Evolutionary conservation across 202 grass and related monocot species (phyloP).

Genomic region (Carex arenaria): DNA sequence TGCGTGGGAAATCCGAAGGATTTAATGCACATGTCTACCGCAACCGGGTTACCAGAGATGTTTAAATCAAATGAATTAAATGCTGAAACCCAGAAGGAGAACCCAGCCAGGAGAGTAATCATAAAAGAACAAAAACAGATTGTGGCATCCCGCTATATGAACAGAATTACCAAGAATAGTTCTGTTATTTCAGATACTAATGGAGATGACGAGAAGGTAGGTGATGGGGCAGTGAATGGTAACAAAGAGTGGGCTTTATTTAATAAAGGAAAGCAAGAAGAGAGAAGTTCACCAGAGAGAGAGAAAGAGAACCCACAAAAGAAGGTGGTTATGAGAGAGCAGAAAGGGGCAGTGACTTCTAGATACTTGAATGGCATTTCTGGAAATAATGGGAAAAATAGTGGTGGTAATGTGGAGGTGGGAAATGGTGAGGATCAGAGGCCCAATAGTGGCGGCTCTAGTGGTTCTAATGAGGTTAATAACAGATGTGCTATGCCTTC

Average conservation of each 20-base stretch:
- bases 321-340: constrained; percentile 80
- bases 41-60: constrained; percentile 49
- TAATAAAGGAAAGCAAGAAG: constrained; percentile 18
- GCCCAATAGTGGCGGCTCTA: constrained; percentile 46
- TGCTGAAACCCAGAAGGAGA: constrained; percentile 72
- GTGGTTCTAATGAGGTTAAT: constrained; percentile 36
- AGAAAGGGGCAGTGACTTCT: constrained; percentile 75
- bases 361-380: constrained; percentile 92
- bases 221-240: neutral
- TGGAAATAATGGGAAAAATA: constrained; percentile 54
- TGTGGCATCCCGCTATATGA: constrained; percentile 96
- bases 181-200: constrained; percentile 8
- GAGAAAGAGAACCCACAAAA: constrained; percentile 75
- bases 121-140: constrained; percentile 88
- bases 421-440: constrained; percentile 32
- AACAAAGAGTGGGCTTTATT: neutral
- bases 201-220: neutral
- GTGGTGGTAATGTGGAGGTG: constrained; percentile 32
- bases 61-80: constrained; percentile 43
- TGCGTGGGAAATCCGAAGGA: constrained; percentile 94
- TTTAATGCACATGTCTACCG: constrained; percentile 90
- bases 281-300: constrained; percentile 45
- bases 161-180: constrained; percentile 67
- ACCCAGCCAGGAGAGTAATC: constrained; percentile 60
- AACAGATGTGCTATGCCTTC: constrained; percentile 31